Percentiles rank a stretch among this genome's conserved stretches.
Conservation (phyloP, 1,139 yeast genomes). For the Saccharomyces uvarum region DNA sequence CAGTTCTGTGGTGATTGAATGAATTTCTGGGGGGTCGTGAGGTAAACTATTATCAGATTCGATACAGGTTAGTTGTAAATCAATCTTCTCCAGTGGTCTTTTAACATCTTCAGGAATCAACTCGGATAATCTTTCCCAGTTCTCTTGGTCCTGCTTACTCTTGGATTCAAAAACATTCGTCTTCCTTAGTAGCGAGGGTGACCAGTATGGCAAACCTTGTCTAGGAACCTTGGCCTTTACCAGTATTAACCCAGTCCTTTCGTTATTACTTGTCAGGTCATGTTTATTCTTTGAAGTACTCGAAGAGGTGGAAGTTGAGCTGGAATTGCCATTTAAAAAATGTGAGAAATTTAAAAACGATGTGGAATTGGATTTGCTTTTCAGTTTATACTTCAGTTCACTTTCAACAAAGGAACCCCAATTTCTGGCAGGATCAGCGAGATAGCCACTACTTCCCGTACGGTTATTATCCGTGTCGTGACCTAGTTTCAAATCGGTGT, state of each 20-base stretch:
- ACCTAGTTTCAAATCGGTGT: background rate
- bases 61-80: constrained; percentile 23
- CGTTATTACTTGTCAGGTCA: constrained; percentile 2
- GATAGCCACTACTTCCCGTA: background rate
- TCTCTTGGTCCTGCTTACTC: constrained; percentile 23
- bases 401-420: constrained; percentile 9
- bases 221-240: constrained; percentile 16
- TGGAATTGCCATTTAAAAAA: background rate
- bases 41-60: constrained; percentile 22
- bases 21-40: constrained; percentile 24
- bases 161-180: constrained; percentile 23
- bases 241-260: constrained; percentile 19
- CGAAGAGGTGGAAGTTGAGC: constrained; percentile 4
- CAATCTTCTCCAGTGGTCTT: constrained; percentile 21
- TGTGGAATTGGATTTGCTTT: constrained; percentile 12
- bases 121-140: constrained; percentile 22
- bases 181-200: constrained; percentile 31
- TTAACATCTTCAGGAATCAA: constrained; percentile 23
- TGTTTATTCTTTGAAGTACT: constrained; percentile 5
- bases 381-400: constrained; percentile 14
- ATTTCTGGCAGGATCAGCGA: background rate
- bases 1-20: constrained; percentile 19
- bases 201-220: constrained; percentile 32
- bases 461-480: background rate
- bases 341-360: constrained; percentile 11